phyloP scores from a whole-genome alignment of 805 yeast species.

The Lipomyces starkeyi region DNA sequence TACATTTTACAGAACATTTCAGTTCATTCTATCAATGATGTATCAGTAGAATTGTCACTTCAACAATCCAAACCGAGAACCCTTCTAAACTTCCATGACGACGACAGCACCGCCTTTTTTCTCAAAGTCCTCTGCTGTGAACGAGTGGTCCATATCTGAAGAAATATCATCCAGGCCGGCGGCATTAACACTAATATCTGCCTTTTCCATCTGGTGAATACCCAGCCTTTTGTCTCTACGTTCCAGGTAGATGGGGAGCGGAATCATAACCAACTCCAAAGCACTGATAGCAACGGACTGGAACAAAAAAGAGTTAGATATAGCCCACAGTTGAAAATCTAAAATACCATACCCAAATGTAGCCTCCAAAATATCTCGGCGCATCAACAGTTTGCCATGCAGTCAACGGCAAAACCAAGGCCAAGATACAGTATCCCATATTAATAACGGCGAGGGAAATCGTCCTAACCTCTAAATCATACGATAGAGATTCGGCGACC shows the following conservation, averaged over 20 bases:
- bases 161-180: constrained; percentile 46
- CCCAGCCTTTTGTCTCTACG: constrained; percentile 28
- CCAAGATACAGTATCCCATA: constrained; percentile 26
- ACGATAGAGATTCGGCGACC: constrained; percentile 30
- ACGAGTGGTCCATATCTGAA: neutral
- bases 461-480: constrained; percentile 32
- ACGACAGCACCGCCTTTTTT: too few species aligned
- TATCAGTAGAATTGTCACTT: too few species aligned
- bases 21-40: too few species aligned
- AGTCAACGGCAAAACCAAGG: constrained; percentile 27
- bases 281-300: constrained; percentile 20
- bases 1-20: too few species aligned
- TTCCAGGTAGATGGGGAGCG: constrained; percentile 27
- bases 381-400: constrained; percentile 36
- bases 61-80: too few species aligned
- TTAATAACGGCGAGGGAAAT: constrained; percentile 28
- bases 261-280: constrained; percentile 28
- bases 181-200: too few species aligned
- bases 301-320: too few species aligned
- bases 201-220: constrained; percentile 19
- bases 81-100: too few species aligned
- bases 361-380: constrained; percentile 32
- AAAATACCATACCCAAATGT: constrained; percentile 16
- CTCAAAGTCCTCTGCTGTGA: too few species aligned
- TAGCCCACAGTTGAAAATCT: too few species aligned